These are phyloP conservation scores for Crassisporium funariophilum DNA, from an alignment of 768 basidiomycete species.

Conservation along the genomic window DNA sequence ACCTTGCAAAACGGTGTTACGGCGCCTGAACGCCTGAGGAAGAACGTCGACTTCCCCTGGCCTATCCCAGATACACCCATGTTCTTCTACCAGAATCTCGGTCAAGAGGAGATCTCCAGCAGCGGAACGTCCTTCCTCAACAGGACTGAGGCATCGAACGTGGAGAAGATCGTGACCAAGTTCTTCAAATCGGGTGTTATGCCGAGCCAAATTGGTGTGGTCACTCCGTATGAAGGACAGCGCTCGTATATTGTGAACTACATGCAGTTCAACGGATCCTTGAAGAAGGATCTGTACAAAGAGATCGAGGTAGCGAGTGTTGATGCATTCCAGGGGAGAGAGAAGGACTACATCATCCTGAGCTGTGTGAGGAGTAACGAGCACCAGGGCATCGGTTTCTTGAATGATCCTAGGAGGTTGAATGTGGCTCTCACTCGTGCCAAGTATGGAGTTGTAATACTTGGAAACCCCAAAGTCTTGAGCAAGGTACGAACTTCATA, in stretches of 20 bases:
- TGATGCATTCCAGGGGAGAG: constrained; percentile 98
- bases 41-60: constrained; percentile 99
- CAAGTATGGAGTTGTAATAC: constrained; percentile 96
- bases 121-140: constrained; percentile 99
- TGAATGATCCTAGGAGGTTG: constrained; percentile 94
- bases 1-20: constrained; percentile 99
- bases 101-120: constrained; percentile 98
- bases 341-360: constrained; percentile 99
- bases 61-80: constrained; percentile 96
- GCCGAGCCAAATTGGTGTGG: constrained; percentile 94
- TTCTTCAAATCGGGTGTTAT: constrained; percentile 99
- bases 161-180: constrained; percentile 99
- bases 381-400: constrained; percentile 98
- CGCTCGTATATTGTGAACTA: constrained; percentile 98
- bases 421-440: constrained; percentile 98
- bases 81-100: constrained; percentile 99
- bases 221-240: constrained; percentile 99
- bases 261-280: constrained; percentile 99
- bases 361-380: constrained; percentile 98
- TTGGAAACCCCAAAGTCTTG: constrained; percentile 99
- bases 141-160: constrained; percentile 97
- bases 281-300: constrained; percentile 99
- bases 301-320: constrained; percentile 99
- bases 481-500: constrained; percentile 75
- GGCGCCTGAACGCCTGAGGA: constrained; percentile 93